These are phyloP conservation scores for Fragosphaeria purpurea DNA, from an alignment of 2,329 filamentous ascomycete genomes.

Conservation along the genomic window DNA sequence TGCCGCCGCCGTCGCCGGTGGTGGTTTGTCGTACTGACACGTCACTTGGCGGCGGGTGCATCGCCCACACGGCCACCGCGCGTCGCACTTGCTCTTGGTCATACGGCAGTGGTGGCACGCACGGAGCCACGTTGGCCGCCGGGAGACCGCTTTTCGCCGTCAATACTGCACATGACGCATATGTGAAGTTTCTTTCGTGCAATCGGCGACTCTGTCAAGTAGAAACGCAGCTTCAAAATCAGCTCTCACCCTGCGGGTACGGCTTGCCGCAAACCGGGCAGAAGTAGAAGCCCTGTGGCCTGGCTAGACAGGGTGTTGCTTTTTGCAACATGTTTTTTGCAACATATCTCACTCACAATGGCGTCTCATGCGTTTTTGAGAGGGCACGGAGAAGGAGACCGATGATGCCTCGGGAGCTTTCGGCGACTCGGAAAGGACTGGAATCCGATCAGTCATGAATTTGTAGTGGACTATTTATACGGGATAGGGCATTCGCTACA, in stretches of 20 bases:
- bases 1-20: neutral
- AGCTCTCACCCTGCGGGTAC: neutral
- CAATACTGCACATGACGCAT: conserved; percentile 11
- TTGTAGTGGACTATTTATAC: too few relatives aligned
- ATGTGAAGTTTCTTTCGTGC: conserved; percentile 6
- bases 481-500: too few relatives aligned
- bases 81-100: conserved; percentile 12
- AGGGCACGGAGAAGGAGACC: too few relatives aligned
- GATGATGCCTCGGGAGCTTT: too few relatives aligned
- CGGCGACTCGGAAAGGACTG: too few relatives aligned
- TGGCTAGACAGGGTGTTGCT: too few relatives aligned
- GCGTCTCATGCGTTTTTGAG: too few relatives aligned
- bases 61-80: conserved; percentile 9
- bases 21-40: conserved; percentile 9
- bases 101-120: conserved; percentile 9
- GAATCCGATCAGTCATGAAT: too few relatives aligned
- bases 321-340: too few relatives aligned
- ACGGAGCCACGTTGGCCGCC: conserved; percentile 1
- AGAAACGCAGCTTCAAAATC: too few relatives aligned
- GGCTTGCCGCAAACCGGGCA: conserved; percentile 3
- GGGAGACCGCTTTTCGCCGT: conserved; percentile 3
- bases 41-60: conserved; percentile 3
- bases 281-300: neutral
- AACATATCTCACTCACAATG: too few relatives aligned
- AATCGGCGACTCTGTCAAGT: too few relatives aligned